Conservation (phyloP, 2,329 filamentous ascomycete genomes). For the Botrytis fragariae region DNA sequence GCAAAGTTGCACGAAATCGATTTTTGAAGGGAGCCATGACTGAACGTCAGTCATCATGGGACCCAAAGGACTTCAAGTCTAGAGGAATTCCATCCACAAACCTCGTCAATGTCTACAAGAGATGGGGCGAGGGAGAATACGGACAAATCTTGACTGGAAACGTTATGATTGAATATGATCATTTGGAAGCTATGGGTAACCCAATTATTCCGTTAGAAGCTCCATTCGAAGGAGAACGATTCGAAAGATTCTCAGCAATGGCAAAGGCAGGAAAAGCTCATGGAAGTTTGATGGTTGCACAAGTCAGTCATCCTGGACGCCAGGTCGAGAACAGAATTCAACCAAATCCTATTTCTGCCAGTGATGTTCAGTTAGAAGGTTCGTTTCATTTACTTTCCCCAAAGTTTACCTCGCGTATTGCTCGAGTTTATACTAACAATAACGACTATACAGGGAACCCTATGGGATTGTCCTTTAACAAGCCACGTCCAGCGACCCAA, state of each 20-base stretch:
- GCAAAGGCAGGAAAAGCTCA: constrained; percentile 54
- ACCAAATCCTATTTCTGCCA: constrained; percentile 43
- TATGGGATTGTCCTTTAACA: constrained; percentile 51
- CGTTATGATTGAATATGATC: constrained; percentile 60
- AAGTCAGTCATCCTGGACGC: constrained; percentile 60
- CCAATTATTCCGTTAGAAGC: constrained; percentile 55
- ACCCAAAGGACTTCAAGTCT: constrained; percentile 48
- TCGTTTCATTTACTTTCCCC: not conserved
- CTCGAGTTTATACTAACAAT: not conserved
- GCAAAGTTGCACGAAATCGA: constrained; percentile 59
- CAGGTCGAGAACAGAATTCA: constrained; percentile 40
- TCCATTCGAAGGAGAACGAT: constrained; percentile 53
- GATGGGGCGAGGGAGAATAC: constrained; percentile 58
- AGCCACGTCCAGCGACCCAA: constrained; percentile 52
- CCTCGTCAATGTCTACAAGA: constrained; percentile 55
- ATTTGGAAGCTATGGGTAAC: constrained; percentile 56
- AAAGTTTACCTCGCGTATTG: not conserved
- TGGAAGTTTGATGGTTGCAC: constrained; percentile 56
- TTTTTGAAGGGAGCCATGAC: constrained; percentile 68
- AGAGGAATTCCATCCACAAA: constrained; percentile 54
- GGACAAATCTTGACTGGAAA: constrained; percentile 62
- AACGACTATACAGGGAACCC: constrained; percentile 27
- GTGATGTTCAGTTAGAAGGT: constrained; percentile 42
- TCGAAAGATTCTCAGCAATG: constrained; percentile 57
- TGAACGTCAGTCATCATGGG: constrained; percentile 61